phyloP scores from a whole-genome alignment of 768 basidiomycete species.

The Psilocybe sp. region DNA sequence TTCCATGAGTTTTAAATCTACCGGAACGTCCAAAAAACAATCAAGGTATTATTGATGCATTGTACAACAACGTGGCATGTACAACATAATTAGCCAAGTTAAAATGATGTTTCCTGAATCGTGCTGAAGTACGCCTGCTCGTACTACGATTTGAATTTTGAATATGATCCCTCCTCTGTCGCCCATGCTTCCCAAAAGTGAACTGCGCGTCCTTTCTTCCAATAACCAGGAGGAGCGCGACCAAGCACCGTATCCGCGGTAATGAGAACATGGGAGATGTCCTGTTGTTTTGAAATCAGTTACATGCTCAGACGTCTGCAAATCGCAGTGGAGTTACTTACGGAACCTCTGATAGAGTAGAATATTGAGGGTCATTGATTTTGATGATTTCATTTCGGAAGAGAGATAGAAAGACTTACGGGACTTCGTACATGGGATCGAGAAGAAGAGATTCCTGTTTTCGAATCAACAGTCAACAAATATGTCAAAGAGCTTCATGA shows the following conservation, averaged over 20 bases:
- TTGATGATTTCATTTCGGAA: not conserved
- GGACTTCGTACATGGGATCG: constrained; percentile 91
- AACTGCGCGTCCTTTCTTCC: constrained; percentile 62
- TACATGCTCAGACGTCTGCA: constrained; percentile 1
- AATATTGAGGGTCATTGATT: not conserved
- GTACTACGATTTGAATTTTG: constrained; percentile 5
- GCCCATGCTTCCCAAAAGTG: constrained; percentile 81
- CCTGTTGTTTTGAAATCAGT: constrained; percentile 34
- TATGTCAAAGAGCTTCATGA: not conserved
- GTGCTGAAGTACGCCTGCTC: not conserved
- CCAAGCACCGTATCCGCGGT: constrained; percentile 69
- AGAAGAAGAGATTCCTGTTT: constrained; percentile 75
- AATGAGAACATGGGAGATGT: constrained; percentile 80
- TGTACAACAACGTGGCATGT: no score
- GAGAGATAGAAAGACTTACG: constrained; percentile 48
- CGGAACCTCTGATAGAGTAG: constrained; percentile 53
- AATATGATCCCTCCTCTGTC: constrained; percentile 49
- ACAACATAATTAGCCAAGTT: not conserved
- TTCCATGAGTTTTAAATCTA: no score
- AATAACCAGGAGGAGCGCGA: constrained; percentile 65
- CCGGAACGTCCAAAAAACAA: no score
- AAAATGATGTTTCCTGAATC: constrained; percentile 3
- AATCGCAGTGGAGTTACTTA: constrained; percentile 29
- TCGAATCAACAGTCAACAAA: not conserved
- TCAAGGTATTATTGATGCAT: no score